Evolutionary conservation across 2,329 filamentous ascomycete species (phyloP).

Genomic region (Endoconidiophora laricicola): DNA sequence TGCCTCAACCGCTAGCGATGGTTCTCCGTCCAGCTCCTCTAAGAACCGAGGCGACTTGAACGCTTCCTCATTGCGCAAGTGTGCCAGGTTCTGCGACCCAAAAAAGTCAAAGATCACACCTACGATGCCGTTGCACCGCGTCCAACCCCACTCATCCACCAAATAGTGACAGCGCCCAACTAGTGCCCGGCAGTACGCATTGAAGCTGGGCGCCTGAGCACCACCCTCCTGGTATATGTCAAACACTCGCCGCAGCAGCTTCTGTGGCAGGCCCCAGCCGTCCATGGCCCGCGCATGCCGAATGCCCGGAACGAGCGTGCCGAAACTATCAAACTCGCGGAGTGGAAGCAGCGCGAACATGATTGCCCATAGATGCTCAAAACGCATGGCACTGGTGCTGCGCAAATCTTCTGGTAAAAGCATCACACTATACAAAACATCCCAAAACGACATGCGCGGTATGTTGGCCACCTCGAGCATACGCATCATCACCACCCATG

Average conservation of each 20-base stretch:
- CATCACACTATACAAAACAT: conserved; percentile 32
- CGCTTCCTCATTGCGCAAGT: conserved; percentile 48
- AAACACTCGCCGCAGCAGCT: conserved; percentile 39
- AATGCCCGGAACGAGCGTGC: conserved; percentile 26
- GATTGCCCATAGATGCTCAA: conserved; percentile 41
- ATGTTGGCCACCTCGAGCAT: conserved; percentile 33
- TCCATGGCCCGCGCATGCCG: conserved; percentile 24
- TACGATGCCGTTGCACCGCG: conserved; percentile 37
- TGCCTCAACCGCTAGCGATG: conserved; percentile 32
- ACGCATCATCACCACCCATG: conserved; percentile 43
- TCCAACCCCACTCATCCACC: conserved; percentile 50
- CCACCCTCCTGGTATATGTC: conserved; percentile 38
- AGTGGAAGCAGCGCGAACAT: conserved; percentile 46
- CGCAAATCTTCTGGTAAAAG: conserved; percentile 20
- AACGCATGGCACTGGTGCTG: conserved; percentile 19
- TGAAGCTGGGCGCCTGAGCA: conserved; percentile 43
- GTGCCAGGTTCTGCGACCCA: conserved; percentile 41
- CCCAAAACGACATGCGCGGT: conserved; percentile 42
- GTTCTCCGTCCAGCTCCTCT: conserved; percentile 30
- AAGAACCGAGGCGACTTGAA: conserved; percentile 45
- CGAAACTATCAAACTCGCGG: conserved; percentile 39
- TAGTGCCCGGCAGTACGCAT: conserved; percentile 44
- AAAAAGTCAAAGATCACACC: conserved; percentile 53
- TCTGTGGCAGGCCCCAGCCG: conserved; percentile 44
- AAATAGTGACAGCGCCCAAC: conserved; percentile 46